Evolutionary conservation across 2,329 filamentous ascomycete genomes (phyloP), one percentile per base, ranked within the genome.

Genomic region (Verticillium klebahnii): DNA sequence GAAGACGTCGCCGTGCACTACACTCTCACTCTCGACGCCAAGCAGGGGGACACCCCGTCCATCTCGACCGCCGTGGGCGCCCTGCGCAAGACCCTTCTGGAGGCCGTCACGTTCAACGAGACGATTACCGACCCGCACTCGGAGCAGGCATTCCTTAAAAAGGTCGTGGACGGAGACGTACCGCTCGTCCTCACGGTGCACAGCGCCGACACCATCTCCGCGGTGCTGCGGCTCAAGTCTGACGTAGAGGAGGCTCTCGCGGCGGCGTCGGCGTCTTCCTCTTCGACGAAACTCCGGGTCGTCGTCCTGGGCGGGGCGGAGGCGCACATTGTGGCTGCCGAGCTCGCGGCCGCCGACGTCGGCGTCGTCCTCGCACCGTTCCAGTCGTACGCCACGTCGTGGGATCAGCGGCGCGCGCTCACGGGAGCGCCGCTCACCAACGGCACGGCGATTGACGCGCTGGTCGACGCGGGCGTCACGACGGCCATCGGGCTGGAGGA

Each of bases 351-450:
- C 0, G 85, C 86, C 0, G 66, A 77, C 1, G 83, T 88, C 0
- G 80, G 83, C 62, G 84, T 90, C 23, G 81, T 90, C 31, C 79
- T 90, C 1, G 78, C 82, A 0, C 86, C 87, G 1, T 71, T 88
- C 14, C 81, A 85, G 65, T 80, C 84, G 0, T 85, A 83, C 67
- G 78, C 80, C 2, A 71, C 69, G 3, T 72, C 70, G 0, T 90
- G 87, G 88, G 86, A 89, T 64, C 77, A 87, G 71, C 82, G 85
- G 0, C 82, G 87, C 2, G 81, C 85, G 0, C 75, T 90, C 12
- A 82, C 85, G 0, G 88, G 88, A 1, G 87, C 87, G 5, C 88
- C 88, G 1, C 77, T 90, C 0, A 88, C 86, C 0, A 88, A 89
- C 67, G 86, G 86, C 31, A 89, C 87, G 1, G 80, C 81, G 0